Evolutionary conservation across 257 asterid genomes (phyloP).

Genomic region (Ehretia macrophylla): DNA sequence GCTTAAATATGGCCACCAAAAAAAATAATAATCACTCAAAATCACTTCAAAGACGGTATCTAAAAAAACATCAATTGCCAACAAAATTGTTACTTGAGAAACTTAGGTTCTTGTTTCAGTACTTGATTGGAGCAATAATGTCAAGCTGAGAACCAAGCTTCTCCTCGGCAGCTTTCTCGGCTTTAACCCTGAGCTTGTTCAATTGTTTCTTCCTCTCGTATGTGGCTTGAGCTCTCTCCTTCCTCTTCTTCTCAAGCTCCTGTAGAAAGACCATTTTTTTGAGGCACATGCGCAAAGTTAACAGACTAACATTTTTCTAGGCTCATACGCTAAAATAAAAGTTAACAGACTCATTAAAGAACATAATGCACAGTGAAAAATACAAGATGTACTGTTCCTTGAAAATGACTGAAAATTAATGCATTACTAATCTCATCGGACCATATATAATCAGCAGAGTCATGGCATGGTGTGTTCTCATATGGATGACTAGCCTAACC

Average conservation of each 20-base stretch:
- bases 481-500: too few species aligned
- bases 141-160: constrained; percentile 79
- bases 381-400: too few species aligned
- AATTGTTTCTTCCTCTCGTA: constrained; percentile 86
- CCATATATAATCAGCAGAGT: too few species aligned
- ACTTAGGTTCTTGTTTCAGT: constrained; percentile 28
- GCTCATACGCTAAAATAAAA: too few species aligned
- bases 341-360: background rate
- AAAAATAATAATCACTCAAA: constrained; percentile 6
- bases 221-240: constrained; percentile 66
- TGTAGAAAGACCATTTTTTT: constrained; percentile 7
- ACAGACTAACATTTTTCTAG: background rate
- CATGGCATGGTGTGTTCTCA: too few species aligned
- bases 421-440: too few species aligned
- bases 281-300: background rate
- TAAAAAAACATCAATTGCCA: constrained; percentile 18
- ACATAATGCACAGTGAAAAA: too few species aligned
- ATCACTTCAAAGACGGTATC: background rate
- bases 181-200: constrained; percentile 58
- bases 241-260: constrained; percentile 94
- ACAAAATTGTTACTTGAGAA: constrained; percentile 22
- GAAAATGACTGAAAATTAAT: too few species aligned
- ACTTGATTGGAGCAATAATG: constrained; percentile 60
- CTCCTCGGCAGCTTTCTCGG: constrained; percentile 78
- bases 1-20: background rate